Evolutionary conservation across 768 basidiomycete genomes (phyloP), one percentile per base, ranked within the genome.

Genomic region (Lepiota subincarnata): DNA sequence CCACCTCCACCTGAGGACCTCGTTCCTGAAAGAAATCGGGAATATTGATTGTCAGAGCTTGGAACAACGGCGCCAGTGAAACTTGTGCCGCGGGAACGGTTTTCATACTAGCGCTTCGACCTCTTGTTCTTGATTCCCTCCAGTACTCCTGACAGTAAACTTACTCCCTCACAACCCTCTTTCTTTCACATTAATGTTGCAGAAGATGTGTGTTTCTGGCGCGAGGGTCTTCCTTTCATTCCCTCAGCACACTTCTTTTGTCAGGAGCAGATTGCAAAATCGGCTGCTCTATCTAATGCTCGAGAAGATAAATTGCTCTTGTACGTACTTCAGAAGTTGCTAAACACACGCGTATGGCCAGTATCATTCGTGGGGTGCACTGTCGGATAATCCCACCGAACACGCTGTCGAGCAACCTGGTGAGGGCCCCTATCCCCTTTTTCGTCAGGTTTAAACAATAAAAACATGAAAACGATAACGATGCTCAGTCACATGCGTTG

Each of bases 41-140:
- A 43, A 50, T 28, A 57, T 77, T 46, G 72, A 74, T 35, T 67
- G 24, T 65, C 73, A 36, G 71, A 70, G 14, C 58, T 76, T 31
- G 89, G 88, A 11, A 85, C 79, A 31, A 91, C 90, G 2, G 79
- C 78, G 36, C 66, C 70, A 8, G 81, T 80, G 0, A 63, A 70
- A 12, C 65, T 82, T 19, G 70, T 87, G 24, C 86, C 87, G 1
- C 73, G 92, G 36, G 93, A 95, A 65, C 77, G 91, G 6, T 95
- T 95, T 64, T 86, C 89, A 6, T 94, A 91, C 70, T 95, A 92
- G 92, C 93, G 89, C 63, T 86, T 95, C 52, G 92, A 96, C 61
- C 70, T 94, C 10, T 65, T 96, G 31, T 94, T 95, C 67, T 64
- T 88, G 58, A 75, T 94, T 26, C 93, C 89, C 60, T 87, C 89